Evolutionary conservation across 257 asterid genomes (phyloP).

Genomic region (Nicotiana otophora): DNA sequence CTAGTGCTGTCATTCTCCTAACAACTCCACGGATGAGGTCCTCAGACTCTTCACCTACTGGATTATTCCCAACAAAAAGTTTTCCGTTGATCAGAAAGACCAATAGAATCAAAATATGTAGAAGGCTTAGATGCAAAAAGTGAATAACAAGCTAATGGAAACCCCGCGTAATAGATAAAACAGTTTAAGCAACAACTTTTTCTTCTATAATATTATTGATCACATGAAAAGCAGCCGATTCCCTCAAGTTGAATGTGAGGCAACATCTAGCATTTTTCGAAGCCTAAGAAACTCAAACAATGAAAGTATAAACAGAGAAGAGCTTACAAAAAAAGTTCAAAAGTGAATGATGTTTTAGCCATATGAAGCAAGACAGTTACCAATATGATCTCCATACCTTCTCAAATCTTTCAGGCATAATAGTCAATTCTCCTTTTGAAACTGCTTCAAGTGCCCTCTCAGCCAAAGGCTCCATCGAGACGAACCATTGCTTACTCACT

Average conservation of each 20-base stretch:
- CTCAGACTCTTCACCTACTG: not conserved
- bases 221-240: not conserved
- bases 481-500: slow-evolving; percentile 98
- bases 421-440: slow-evolving; percentile 77
- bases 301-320: slow-evolving; percentile 5
- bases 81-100: not conserved
- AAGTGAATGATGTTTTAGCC: not conserved
- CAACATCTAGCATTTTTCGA: slow-evolving; percentile 2
- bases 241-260: slow-evolving; percentile 2
- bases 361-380: slow-evolving; percentile 14
- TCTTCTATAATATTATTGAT: not conserved
- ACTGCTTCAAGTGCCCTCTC: slow-evolving; percentile 93
- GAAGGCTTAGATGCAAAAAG: slow-evolving; percentile 2
- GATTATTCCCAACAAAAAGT: not conserved
- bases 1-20: not conserved
- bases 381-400: slow-evolving; percentile 42
- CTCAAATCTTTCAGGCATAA: slow-evolving; percentile 93
- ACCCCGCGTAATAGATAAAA: not conserved
- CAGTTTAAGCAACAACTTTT: not conserved
- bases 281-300: slow-evolving; percentile 7
- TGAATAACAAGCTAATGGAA: not conserved
- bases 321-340: not conserved
- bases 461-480: slow-evolving; percentile 92
- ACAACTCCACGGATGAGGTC: not conserved
- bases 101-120: not conserved